Base-by-base conservation (phyloP, 495 filamentous ascomycete genomes). In the Tuber magnatum region DNA sequence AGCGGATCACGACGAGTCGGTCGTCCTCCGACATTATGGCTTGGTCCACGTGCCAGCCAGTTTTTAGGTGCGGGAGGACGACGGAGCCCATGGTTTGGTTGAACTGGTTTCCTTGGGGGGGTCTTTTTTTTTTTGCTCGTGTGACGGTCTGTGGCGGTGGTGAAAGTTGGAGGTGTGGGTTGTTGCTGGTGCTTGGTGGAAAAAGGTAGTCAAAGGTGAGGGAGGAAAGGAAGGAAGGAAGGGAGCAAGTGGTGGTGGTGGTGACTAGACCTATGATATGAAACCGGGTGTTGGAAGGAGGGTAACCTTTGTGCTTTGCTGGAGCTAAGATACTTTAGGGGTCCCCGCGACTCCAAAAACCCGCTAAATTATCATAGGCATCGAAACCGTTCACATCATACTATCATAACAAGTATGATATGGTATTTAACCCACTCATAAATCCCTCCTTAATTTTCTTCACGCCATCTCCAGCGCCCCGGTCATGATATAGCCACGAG, bases 41-140 rank as follows among this genome's bases (percentile, higher is more conserved):
- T 85, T 97, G 94, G 85, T 97, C 94, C 75, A 97, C 93, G 80
- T 97, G 94, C 94, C 95, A 98, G 78, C 93, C 95, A 20, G 92
- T 96, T 74, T 89, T 88, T 46, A 99, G 88, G 85, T 99, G 95
- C 32, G 95, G 95, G 22, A 99, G 88, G 22, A 97, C 92, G 73
- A 98, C 92, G 73, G 93, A 97, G 82, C 94, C 93, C 92, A 95
- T 97, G 73, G 51, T 86, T 73, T 76, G 18, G 35, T 69, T 24
- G 51, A 32, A n/a, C 24, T 8, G 71, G 6, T 28, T 32, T 43
- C 73, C n/a, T n/a, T n/a, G n/a, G n/a, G n/a, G n/a, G n/a, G n/a
- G n/a, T 77, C 14, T 61, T 70, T 20, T n/a, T 32, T 56, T 28
- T 32, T 39, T 10, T 78, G 44, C 70, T 46, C 40, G 28, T 20